These are phyloP conservation scores for Candida ficus DNA, from an alignment of 805 yeast genomes.

Conservation along the genomic window DNA sequence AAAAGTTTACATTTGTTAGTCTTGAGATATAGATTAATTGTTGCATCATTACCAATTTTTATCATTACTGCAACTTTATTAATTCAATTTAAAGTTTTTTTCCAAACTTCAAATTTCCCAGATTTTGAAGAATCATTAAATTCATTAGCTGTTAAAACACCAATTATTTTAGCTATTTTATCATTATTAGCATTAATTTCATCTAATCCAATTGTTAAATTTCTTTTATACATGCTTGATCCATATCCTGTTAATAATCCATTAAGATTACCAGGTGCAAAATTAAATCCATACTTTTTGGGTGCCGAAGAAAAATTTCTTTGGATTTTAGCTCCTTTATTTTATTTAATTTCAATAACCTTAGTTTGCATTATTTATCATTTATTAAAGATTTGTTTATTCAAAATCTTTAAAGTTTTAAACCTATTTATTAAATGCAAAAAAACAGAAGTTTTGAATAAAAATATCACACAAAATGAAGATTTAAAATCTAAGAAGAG, in stretches of 20 bases:
- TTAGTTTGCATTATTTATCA: constrained; percentile 35
- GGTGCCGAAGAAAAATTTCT: constrained; percentile 58
- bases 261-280: constrained; percentile 36
- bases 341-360: constrained; percentile 41
- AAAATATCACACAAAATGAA: not conserved
- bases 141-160: constrained; percentile 28
- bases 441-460: too few relatives aligned
- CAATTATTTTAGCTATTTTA: constrained; percentile 22
- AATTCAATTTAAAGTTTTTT: constrained; percentile 48
- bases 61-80: constrained; percentile 46
- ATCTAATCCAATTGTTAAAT: constrained; percentile 31
- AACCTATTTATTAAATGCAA: not conserved
- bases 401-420: not conserved
- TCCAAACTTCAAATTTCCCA: constrained; percentile 34
- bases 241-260: constrained; percentile 48
- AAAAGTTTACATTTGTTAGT: constrained; percentile 64
- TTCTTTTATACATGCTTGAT: constrained; percentile 40
- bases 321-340: constrained; percentile 56
- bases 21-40: constrained; percentile 69
- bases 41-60: constrained; percentile 65
- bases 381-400: not conserved
- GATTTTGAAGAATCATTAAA: constrained; percentile 43
- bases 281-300: constrained; percentile 54
- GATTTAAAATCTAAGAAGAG: constrained; percentile 11
- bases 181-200: constrained; percentile 36